phyloP scores from a whole-genome alignment of 805 yeast species.

The Hemisphaericaspora nanyangensis region DNA sequence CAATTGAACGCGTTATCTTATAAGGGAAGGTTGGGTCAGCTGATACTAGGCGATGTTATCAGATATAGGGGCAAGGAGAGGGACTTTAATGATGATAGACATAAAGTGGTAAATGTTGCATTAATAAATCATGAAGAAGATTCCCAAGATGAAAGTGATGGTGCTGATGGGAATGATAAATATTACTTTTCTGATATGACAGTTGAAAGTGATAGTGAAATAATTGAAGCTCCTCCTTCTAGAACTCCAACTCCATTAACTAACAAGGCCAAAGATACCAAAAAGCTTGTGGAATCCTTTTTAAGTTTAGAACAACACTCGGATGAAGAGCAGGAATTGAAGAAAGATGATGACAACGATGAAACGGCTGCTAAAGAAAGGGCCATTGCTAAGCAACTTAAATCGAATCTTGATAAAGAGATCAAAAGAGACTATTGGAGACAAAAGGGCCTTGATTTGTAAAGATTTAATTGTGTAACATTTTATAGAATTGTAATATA shows the following conservation, averaged over 20 bases:
- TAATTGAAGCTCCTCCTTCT: slow-evolving; percentile 3
- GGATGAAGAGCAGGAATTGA: slow-evolving; percentile 7
- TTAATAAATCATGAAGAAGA: slow-evolving; percentile 27
- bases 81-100: slow-evolving; percentile 74
- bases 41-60: slow-evolving; percentile 76
- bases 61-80: slow-evolving; percentile 70
- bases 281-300: slow-evolving; percentile 16
- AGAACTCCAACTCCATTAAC: slow-evolving; percentile 8
- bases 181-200: slow-evolving; percentile 43
- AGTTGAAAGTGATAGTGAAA: slow-evolving; percentile 29
- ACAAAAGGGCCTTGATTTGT: slow-evolving; percentile 38
- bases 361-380: slow-evolving; percentile 4
- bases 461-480: slow-evolving; percentile 4
- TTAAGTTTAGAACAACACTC: slow-evolving; percentile 18
- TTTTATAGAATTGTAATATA: neutral
- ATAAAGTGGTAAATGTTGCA: slow-evolving; percentile 59
- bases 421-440: slow-evolving; percentile 38
- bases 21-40: slow-evolving; percentile 63
- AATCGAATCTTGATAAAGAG: slow-evolving; percentile 27
- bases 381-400: slow-evolving; percentile 12
- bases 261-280: slow-evolving; percentile 10
- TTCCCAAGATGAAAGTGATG: slow-evolving; percentile 27
- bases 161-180: slow-evolving; percentile 35
- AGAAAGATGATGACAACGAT: slow-evolving; percentile 12
- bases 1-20: slow-evolving; percentile 64